Percentiles rank a stretch among this genome's conserved stretches.
Evolutionary conservation across 2,329 filamentous ascomycete genomes (phyloP).

Genomic region (Phaeosphaeriaceae sp.): DNA sequence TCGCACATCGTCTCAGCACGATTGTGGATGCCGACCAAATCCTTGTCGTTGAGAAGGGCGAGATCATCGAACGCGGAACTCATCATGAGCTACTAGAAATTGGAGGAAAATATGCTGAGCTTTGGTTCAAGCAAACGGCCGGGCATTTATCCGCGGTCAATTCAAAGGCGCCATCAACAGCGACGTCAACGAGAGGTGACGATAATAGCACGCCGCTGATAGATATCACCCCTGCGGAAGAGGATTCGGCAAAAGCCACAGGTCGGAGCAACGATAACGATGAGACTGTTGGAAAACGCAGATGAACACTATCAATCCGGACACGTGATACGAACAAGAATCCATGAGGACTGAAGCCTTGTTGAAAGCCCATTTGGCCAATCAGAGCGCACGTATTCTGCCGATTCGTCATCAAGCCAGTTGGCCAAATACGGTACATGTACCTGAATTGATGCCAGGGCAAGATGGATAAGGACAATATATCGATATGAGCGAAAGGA

Average conservation of each 20-base stretch:
- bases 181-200: conserved; percentile 20
- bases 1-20: conserved; percentile 81
- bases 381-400: too few relatives aligned
- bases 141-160: conserved; percentile 26
- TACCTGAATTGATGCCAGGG: too few relatives aligned
- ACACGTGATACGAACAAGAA: not conserved
- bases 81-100: conserved; percentile 76
- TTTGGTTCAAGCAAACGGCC: conserved; percentile 84
- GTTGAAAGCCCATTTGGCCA: too few relatives aligned
- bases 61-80: conserved; percentile 77
- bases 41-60: conserved; percentile 77
- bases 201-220: conserved; percentile 20
- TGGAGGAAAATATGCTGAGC: conserved; percentile 77
- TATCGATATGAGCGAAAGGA: too few relatives aligned
- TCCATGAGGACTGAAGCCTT: not conserved
- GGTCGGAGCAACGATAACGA: conserved; percentile 14
- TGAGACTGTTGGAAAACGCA: conserved; percentile 19
- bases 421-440: too few relatives aligned
- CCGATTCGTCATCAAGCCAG: too few relatives aligned
- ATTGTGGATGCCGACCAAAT: conserved; percentile 89
- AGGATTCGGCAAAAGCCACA: conserved; percentile 25
- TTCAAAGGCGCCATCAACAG: conserved; percentile 25
- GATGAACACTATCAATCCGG: conserved; percentile 3
- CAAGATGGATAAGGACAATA: too few relatives aligned
- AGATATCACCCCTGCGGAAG: conserved; percentile 31